phyloP scores from a whole-genome alignment of 768 basidiomycete genomes.

The Amanita fuliginea region DNA sequence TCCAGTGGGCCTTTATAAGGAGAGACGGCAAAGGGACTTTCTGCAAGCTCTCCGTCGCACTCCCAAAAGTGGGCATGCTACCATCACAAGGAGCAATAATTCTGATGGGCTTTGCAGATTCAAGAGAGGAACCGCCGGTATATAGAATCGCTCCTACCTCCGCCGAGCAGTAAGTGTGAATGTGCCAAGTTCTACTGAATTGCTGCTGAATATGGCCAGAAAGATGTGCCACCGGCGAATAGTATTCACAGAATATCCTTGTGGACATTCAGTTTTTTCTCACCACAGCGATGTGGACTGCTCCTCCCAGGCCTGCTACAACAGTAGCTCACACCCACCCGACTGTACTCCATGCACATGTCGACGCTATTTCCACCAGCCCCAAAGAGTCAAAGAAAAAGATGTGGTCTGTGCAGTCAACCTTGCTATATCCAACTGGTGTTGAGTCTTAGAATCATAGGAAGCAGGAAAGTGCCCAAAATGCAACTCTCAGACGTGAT shows the following conservation, averaged over 20 bases:
- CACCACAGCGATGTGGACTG: constrained; percentile 44
- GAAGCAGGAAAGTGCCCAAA: constrained; percentile 27
- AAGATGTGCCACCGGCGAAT: constrained; percentile 59
- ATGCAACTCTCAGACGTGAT: constrained; percentile 12
- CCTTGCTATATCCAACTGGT: background rate
- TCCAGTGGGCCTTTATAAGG: background rate
- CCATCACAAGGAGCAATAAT: background rate
- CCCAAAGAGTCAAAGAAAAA: constrained; percentile 35
- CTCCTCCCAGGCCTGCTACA: constrained; percentile 24
- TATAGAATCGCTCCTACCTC: background rate
- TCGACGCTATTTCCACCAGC: constrained; percentile 50
- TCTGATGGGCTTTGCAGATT: constrained; percentile 1
- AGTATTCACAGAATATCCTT: constrained; percentile 38
- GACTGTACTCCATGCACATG: constrained; percentile 38
- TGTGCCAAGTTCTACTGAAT: background rate
- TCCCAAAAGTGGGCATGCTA: background rate
- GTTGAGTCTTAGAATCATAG: constrained; percentile 17
- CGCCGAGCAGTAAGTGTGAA: background rate
- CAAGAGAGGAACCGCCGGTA: background rate
- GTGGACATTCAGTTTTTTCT: constrained; percentile 43
- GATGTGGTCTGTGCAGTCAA: constrained; percentile 25
- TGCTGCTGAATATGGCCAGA: background rate
- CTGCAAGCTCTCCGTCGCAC: background rate
- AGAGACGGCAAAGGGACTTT: background rate
- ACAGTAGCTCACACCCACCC: constrained; percentile 39